Conservation (phyloP, 805 yeast genomes). For the Myxozyma neotropica region DNA sequence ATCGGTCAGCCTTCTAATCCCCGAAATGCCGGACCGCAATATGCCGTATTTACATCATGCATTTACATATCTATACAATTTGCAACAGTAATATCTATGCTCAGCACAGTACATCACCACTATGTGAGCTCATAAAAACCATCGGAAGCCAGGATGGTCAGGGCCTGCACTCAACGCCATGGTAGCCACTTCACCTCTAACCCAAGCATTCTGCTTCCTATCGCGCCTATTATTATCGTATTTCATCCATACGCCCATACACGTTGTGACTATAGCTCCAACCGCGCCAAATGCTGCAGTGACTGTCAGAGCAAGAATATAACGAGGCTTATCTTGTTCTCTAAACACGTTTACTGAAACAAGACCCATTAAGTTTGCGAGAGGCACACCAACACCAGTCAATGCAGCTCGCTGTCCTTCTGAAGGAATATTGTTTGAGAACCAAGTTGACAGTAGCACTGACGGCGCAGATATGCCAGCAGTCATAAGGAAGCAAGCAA, state of each 20-base stretch:
- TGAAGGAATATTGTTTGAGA: conserved; percentile 53
- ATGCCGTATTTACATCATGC: not conserved
- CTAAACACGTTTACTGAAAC: conserved; percentile 57
- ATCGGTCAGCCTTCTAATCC: no score
- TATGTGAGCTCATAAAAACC: conserved; percentile 50
- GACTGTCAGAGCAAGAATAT: conserved; percentile 54
- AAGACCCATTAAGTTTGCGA: conserved; percentile 61
- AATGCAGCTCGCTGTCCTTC: conserved; percentile 51
- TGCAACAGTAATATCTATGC: not conserved
- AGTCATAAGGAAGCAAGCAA: conserved; percentile 52
- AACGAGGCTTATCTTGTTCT: conserved; percentile 56
- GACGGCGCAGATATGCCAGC: conserved; percentile 55
- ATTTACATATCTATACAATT: not conserved
- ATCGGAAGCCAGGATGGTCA: conserved; percentile 49
- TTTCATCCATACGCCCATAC: conserved; percentile 45
- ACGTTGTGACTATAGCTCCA: conserved; percentile 44
- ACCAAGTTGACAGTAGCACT: conserved; percentile 55
- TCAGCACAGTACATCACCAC: not conserved
- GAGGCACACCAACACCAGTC: conserved; percentile 55
- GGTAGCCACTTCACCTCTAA: conserved; percentile 50
- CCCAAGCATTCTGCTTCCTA: conserved; percentile 46
- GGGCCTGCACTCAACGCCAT: conserved; percentile 51
- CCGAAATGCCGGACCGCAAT: no score
- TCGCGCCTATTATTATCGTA: conserved; percentile 50
- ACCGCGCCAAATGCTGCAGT: conserved; percentile 53